Conservation (phyloP, 768 basidiomycete genomes). For the Boletellus emodensis region DNA sequence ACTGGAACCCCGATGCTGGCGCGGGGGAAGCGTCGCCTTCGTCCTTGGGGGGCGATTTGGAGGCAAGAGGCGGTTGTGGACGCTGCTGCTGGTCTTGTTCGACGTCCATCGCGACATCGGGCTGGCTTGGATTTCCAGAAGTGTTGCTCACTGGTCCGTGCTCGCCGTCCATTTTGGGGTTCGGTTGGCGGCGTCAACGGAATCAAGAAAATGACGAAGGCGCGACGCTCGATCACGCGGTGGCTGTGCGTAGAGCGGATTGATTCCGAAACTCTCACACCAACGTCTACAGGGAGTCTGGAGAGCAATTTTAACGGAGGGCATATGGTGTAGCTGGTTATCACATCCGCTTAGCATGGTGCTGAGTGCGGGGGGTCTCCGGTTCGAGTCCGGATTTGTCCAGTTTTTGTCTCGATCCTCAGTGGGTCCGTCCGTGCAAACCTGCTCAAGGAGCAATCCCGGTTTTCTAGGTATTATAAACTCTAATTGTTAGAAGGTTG, state of each 20-base stretch:
- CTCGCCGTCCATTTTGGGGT: conserved; percentile 23
- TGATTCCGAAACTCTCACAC: conserved; percentile 8
- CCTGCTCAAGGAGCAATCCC: too few relatives aligned
- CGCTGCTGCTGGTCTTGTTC: conserved; percentile 14
- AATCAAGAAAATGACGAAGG: conserved; percentile 26
- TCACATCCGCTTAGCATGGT: conserved; percentile 38
- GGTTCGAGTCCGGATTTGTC: conserved; percentile 40
- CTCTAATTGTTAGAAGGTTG: too few relatives aligned
- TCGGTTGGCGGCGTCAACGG: conserved; percentile 11
- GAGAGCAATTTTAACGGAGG: conserved; percentile 6
- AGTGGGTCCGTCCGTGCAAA: too few relatives aligned
- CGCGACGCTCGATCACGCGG: conserved; percentile 22
- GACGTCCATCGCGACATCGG: conserved; percentile 20
- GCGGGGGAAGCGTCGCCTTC: neutral
- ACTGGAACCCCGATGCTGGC: neutral
- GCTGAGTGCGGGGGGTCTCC: conserved; percentile 37
- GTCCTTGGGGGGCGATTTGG: conserved; percentile 1
- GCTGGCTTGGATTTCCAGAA: neutral
- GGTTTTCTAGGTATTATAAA: too few relatives aligned
- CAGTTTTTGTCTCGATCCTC: conserved; percentile 14
- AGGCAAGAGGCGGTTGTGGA: neutral
- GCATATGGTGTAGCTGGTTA: conserved; percentile 40
- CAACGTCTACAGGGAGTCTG: neutral
- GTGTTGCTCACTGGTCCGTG: conserved; percentile 5
- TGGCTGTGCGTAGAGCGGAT: conserved; percentile 18